These are phyloP conservation scores for Rhizophagus sp. DNA, from an alignment of 192 early-diverging fungal genomes.

Conservation along the genomic window DNA sequence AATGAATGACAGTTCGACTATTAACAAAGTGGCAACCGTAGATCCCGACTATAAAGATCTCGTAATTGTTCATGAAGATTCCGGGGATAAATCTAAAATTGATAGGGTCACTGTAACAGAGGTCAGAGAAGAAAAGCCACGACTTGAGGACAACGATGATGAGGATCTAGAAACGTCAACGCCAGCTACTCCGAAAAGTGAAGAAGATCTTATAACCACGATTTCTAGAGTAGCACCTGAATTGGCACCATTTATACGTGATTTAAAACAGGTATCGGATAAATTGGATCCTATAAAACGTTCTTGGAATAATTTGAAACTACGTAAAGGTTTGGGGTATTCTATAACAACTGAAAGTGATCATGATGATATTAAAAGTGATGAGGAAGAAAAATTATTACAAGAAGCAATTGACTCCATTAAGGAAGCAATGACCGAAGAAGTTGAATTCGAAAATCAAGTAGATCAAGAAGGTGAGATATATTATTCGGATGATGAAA, in stretches of 20 bases:
- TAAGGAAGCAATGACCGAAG: neutral
- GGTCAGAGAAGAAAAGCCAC: too few relatives aligned
- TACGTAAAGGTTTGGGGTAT: too few relatives aligned
- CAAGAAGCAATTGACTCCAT: neutral
- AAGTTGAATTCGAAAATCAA: neutral
- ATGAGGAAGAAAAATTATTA: neutral
- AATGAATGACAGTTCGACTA: too few relatives aligned
- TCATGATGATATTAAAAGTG: neutral
- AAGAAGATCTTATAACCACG: neutral
- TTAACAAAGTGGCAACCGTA: too few relatives aligned
- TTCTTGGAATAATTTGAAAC: neutral
- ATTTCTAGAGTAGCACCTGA: constrained; percentile 4
- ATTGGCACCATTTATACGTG: neutral
- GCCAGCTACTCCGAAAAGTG: neutral
- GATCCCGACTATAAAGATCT: too few relatives aligned
- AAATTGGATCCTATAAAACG: neutral
- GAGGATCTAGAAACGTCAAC: neutral
- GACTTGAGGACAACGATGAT: neutral
- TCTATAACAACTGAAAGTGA: neutral
- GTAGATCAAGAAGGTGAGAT: neutral
- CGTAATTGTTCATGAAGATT: too few relatives aligned
- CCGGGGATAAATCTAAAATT: too few relatives aligned
- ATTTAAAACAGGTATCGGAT: neutral
- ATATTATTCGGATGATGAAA: neutral
- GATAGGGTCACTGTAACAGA: too few relatives aligned